Conservation (phyloP, 139 green algal species). For the Picochlorum sp. region DNA sequence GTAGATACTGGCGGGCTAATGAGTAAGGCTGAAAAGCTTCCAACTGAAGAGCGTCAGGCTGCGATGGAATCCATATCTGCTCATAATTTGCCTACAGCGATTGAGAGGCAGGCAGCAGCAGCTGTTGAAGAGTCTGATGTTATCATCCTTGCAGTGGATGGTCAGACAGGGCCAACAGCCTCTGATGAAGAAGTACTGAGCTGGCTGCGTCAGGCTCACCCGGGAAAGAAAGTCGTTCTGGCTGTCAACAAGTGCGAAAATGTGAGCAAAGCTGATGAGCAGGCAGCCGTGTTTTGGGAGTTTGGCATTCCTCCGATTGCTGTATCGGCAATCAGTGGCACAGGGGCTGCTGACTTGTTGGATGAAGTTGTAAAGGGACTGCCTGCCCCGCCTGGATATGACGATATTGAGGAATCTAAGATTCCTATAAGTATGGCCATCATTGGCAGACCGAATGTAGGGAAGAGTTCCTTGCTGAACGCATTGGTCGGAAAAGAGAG, state of each 20-base stretch:
- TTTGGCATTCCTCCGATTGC: slow-evolving; percentile 65
- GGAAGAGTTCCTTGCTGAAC: slow-evolving; percentile 91
- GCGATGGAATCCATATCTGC: slow-evolving; percentile 52
- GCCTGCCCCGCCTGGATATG: not conserved
- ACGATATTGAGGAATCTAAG: slow-evolving; percentile 6
- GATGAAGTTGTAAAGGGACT: slow-evolving; percentile 2
- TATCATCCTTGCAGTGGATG: slow-evolving; percentile 84
- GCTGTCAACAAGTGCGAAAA: slow-evolving; percentile 99
- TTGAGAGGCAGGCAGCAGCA: slow-evolving; percentile 81
- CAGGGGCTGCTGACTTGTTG: slow-evolving; percentile 15
- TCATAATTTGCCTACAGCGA: slow-evolving; percentile 56
- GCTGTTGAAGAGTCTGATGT: slow-evolving; percentile 78
- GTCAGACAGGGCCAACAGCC: slow-evolving; percentile 66
- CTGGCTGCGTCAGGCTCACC: slow-evolving; percentile 77
- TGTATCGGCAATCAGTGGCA: slow-evolving; percentile 80
- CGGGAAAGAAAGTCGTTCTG: slow-evolving; percentile 69
- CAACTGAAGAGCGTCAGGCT: slow-evolving; percentile 31
- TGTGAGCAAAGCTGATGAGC: slow-evolving; percentile 45
- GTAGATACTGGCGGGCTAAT: slow-evolving; percentile 94
- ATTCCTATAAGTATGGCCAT: slow-evolving; percentile 73
- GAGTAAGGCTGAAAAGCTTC: slow-evolving; percentile 57
- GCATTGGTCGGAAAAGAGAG: slow-evolving; percentile 71
- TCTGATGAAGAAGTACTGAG: slow-evolving; percentile 76
- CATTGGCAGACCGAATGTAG: slow-evolving; percentile 91
- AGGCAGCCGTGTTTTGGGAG: slow-evolving; percentile 85